Evolutionary conservation across 345 rosid species (phyloP), one percentile per base, ranked within the genome.

Genomic region (Leavenworthia alabamica): DNA sequence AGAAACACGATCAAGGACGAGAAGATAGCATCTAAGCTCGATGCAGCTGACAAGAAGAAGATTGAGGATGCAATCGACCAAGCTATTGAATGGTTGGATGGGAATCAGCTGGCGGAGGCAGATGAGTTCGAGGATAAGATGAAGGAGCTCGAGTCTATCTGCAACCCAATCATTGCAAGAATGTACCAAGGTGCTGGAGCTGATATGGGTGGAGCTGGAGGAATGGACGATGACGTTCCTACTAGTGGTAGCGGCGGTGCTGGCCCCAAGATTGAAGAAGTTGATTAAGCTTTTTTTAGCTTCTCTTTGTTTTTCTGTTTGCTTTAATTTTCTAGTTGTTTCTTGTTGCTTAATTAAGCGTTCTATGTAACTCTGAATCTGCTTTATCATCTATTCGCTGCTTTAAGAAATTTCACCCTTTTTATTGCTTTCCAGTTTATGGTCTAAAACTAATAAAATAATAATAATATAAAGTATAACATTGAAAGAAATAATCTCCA

Each of bases 221-320:
- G 76, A 20, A 74, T 70, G 78, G 74, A 58, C 1, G 80, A 73
- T 2, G 80, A 53, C 2, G 65, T 6, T 28, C 73, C 76, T 4
- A 19, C 77, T 12, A 24, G 79, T 45, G 73, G 72, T 14, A 74
- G 75, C 17, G 71, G 79, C 8, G 77, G 80, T 54, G 82, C 84
- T 42, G 89, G 89, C 10, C 89, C 88, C 35, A 83, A 83, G 70
- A 81, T 83, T 56, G 86, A 83, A 53, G 89, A 83, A 56, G 86
- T 83, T 0, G 89, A 83, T 58, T 83, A 81, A 71, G 67, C 37
- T 27, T 15, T 27, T 15, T 36, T 13, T 37, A 8, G 32, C 0
- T 20, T 13, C 3, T 9, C 3, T 31, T 3, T 27, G 29, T 27
- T 54, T 8, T 12, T 28, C 42, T 0, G 32, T 31, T 37, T 14